Base-by-base conservation (phyloP, 2,329 filamentous ascomycete species). In the Sarocladiaceae sp. region DNA sequence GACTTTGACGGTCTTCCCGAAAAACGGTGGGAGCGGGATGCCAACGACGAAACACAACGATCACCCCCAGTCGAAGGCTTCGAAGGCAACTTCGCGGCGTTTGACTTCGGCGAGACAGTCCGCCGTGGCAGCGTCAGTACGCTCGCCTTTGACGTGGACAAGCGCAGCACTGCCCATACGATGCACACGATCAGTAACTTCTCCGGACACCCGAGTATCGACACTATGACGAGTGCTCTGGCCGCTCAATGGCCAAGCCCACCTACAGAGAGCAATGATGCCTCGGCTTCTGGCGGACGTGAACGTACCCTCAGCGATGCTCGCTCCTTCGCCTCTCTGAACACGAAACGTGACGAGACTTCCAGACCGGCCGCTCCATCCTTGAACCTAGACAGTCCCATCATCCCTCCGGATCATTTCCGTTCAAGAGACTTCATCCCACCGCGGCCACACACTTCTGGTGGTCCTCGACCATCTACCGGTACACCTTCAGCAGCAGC, bases 1-100 rank as follows among this genome's bases (percentile, higher is more conserved):
- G 67, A 68, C 46, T 62, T 75, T 11, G 69, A 74, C 26, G 60
- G 63, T 24, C 4, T 29, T 13, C 37, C 26, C n/a, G 37, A 41
- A 15, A 27, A 26, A 15, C 20, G 27, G 18, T 33, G 32, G 23
- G 24, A 43, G 27, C 16, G 31, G 3, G 37, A 46, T 32, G 26
- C 19, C 26, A 23, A 15, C 11, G 40, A 43, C 20, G 26, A 43
- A 4, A 43, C 6, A 9, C 21, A 24, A 6, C 47, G 50, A 3
- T 56, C 52, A 27, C 55, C 51, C 0, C 55, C 55, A 44, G 48
- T 50, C 7, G 63, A 66, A 29, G 62, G 63, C 4, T 57, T 67
- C 26, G 53, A 58, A 1, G 63, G 64, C 15, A 66, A 66, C 45
- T 66, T 67, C 51, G 45, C 60, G 0, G 63, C 54, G 1, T 67